Conservation (phyloP, 257 asterid genomes). For the Eustoma russellianum region DNA sequence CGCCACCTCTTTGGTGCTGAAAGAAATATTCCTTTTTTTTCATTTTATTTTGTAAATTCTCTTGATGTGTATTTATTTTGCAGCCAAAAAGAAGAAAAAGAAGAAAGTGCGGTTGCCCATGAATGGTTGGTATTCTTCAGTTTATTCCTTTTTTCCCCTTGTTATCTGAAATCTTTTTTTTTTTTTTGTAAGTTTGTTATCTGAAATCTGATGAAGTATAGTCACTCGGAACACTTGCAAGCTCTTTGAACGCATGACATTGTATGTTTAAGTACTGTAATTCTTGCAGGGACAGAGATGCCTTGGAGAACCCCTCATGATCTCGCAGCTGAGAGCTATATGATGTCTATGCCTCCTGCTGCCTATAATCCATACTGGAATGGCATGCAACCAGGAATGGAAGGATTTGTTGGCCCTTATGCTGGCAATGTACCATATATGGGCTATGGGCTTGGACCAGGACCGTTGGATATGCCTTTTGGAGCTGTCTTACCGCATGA, state of each 20-base stretch:
- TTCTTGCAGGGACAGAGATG: conserved; percentile 58
- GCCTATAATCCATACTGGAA: conserved; percentile 75
- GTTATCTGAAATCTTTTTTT: too few relatives aligned
- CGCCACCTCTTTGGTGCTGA: too few relatives aligned
- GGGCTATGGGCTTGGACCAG: conserved; percentile 69
- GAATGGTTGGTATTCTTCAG: conserved; percentile 36
- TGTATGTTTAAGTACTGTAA: background rate
- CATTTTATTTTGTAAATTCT: too few relatives aligned
- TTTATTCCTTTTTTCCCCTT: too few relatives aligned
- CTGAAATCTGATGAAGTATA: too few relatives aligned
- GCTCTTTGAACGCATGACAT: too few relatives aligned
- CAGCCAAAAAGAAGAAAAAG: conserved; percentile 90
- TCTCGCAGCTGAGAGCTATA: conserved; percentile 68
- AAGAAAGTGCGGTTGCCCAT: conserved; percentile 68
- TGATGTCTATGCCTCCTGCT: conserved; percentile 88
- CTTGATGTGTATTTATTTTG: conserved; percentile 1
- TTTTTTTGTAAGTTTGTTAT: too few relatives aligned
- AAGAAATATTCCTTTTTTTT: too few relatives aligned
- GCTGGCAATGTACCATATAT: conserved; percentile 63
- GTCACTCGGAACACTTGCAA: too few relatives aligned
- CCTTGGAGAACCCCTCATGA: conserved; percentile 85
- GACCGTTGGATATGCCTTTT: conserved; percentile 70
- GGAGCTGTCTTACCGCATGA: conserved; percentile 66
- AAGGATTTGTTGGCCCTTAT: conserved; percentile 52
- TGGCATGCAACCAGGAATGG: conserved; percentile 90